Conservation (phyloP, 371 early-diverging fungal genomes). For the Encephalitozoon hellem region DNA sequence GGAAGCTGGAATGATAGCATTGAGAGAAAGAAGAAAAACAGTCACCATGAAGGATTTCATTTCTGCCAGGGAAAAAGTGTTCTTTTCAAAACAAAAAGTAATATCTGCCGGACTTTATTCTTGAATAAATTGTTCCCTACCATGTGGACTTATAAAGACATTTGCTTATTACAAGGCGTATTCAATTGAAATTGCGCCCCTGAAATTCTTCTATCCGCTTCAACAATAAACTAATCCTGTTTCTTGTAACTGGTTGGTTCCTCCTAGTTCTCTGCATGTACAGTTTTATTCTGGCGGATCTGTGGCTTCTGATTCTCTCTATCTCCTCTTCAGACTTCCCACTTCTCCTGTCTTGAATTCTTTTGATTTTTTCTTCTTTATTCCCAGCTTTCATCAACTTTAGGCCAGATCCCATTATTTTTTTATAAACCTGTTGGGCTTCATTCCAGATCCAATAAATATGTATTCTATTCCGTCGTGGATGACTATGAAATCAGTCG, state of each 20-base stretch:
- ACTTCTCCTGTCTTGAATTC: background rate
- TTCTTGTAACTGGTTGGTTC: background rate
- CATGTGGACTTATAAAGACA: no score
- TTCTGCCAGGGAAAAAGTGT: constrained; percentile 95
- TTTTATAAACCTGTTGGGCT: constrained; percentile 35
- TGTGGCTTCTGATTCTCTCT: background rate
- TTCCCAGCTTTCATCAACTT: background rate
- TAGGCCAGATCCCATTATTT: constrained; percentile 1
- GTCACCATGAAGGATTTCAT: constrained; percentile 91
- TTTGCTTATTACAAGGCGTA: background rate
- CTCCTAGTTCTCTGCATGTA: background rate
- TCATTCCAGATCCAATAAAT: constrained; percentile 26
- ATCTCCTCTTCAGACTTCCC: background rate
- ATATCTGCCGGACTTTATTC: constrained; percentile 59
- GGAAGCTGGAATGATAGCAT: constrained; percentile 92
- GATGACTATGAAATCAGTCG: background rate
- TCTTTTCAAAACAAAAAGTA: constrained; percentile 84
- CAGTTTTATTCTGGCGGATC: background rate
- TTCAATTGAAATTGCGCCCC: background rate
- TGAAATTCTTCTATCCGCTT: background rate
- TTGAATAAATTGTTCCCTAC: constrained; percentile 31
- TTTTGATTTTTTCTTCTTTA: background rate
- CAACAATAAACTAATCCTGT: background rate
- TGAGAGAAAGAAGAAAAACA: constrained; percentile 95
- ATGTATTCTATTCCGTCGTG: constrained; percentile 17